phyloP scores from a whole-genome alignment of 371 early-diverging fungal species.

The Gilbertella persicaria region DNA sequence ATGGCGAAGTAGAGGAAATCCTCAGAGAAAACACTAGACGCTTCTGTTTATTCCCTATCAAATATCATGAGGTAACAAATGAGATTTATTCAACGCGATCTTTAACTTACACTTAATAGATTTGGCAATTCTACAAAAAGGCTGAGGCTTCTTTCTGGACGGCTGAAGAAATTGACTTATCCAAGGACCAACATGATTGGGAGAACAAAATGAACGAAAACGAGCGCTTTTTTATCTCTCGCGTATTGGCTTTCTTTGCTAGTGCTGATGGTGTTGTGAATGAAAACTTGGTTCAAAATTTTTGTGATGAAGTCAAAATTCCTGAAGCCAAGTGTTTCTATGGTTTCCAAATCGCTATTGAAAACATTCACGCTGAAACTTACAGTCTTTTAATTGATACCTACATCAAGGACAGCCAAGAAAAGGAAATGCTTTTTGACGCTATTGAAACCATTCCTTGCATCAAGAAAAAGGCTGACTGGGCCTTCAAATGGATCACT shows the following conservation, averaged over 20 bases:
- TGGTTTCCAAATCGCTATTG: conserved; percentile 99
- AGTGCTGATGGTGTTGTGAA: conserved; percentile 99
- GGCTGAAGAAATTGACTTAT: conserved; percentile 98
- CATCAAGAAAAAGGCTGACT: conserved; percentile 97
- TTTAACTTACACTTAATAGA: too few relatives aligned
- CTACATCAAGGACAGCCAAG: conserved; percentile 91
- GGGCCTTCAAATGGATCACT: conserved; percentile 98
- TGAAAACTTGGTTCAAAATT: conserved; percentile 97
- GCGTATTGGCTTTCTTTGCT: conserved; percentile 99
- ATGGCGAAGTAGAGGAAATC: conserved; percentile 45
- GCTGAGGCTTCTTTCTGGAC: conserved; percentile 99
- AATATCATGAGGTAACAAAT: conserved; percentile 81
- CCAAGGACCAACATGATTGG: conserved; percentile 96
- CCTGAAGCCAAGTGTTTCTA: conserved; percentile 99
- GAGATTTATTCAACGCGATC: too few relatives aligned
- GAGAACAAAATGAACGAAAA: conserved; percentile 87
- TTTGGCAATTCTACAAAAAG: conserved; percentile 99
- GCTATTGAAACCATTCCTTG: conserved; percentile 98
- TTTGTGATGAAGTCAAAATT: conserved; percentile 97
- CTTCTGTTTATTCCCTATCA: conserved; percentile 95
- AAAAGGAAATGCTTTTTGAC: conserved; percentile 93
- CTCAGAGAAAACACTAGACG: conserved; percentile 77
- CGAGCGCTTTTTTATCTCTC: conserved; percentile 96
- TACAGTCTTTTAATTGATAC: conserved; percentile 99
- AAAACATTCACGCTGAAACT: conserved; percentile 99